phyloP scores from a whole-genome alignment of 495 filamentous ascomycete genomes.

The Baudoinia panamericana region DNA sequence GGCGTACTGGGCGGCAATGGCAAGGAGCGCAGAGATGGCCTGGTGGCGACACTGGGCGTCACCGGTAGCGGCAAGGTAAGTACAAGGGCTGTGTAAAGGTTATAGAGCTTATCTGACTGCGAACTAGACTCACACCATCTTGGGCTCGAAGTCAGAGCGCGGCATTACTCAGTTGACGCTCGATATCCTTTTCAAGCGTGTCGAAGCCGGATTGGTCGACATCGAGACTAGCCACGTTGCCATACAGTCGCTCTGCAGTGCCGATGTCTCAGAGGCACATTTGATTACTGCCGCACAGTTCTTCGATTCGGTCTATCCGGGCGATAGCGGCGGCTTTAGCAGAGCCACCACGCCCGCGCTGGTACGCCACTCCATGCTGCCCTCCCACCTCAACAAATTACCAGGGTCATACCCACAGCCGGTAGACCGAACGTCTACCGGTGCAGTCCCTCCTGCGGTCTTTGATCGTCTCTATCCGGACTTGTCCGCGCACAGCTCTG shows the following conservation, averaged over 20 bases:
- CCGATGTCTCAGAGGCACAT: conserved; percentile 72
- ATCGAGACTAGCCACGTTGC: conserved; percentile 44
- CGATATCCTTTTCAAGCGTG: conserved; percentile 73
- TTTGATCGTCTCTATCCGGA: conserved; percentile 19
- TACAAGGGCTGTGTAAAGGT: not conserved
- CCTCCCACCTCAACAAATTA: not conserved
- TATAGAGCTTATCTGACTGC: conserved; percentile 1
- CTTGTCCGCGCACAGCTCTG: conserved; percentile 10
- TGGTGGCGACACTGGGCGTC: conserved; percentile 85
- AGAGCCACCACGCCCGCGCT: conserved; percentile 53
- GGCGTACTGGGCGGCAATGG: conserved; percentile 56
- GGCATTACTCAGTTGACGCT: conserved; percentile 85
- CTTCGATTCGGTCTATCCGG: conserved; percentile 68
- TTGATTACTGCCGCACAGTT: conserved; percentile 66
- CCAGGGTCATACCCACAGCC: conserved; percentile 10
- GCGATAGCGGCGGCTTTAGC: conserved; percentile 13
- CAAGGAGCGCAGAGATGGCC: conserved; percentile 70
- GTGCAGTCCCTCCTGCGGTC: conserved; percentile 1
- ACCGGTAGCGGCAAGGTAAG: conserved; percentile 89
- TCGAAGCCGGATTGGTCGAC: conserved; percentile 51
- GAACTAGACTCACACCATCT: conserved; percentile 81
- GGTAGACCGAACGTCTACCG: conserved; percentile 1
- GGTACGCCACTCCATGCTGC: conserved; percentile 40
- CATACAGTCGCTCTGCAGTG: conserved; percentile 55
- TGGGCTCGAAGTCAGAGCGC: conserved; percentile 73